Conservation (phyloP, 2,329 filamentous ascomycete species). For the Alternaria consortialis region DNA sequence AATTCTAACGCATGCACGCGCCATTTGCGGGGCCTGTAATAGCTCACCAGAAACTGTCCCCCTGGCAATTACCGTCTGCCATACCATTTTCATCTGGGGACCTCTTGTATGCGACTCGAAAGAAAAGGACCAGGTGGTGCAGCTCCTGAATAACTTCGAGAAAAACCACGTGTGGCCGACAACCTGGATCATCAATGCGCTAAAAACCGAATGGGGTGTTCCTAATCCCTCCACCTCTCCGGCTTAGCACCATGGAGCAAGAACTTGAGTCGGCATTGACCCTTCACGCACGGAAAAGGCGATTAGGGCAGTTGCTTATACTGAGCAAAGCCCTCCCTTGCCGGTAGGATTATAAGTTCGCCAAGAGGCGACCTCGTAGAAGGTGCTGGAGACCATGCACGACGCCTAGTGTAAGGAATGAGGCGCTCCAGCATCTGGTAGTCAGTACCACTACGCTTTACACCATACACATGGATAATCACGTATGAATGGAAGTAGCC, state of each 20-base stretch:
- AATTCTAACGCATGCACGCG: slow-evolving; percentile 37
- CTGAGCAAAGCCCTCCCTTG: neutral
- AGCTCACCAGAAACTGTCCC: slow-evolving; percentile 37
- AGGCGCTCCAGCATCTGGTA: neutral
- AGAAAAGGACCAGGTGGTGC: slow-evolving; percentile 34
- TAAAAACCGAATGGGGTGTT: slow-evolving; percentile 39
- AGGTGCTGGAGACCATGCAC: neutral
- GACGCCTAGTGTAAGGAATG: neutral
- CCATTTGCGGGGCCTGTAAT: slow-evolving; percentile 39
- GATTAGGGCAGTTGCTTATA: neutral
- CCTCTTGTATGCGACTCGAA: slow-evolving; percentile 29
- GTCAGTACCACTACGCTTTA: neutral
- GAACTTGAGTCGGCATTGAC: neutral
- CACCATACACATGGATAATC: neutral
- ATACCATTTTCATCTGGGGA: slow-evolving; percentile 41
- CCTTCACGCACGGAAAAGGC: neutral
- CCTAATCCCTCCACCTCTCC: slow-evolving; percentile 1
- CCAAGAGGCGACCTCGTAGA: neutral
- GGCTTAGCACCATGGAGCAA: neutral
- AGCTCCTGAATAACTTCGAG: slow-evolving; percentile 36
- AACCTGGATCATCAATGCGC: slow-evolving; percentile 40
- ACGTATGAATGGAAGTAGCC: neutral
- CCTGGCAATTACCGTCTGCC: slow-evolving; percentile 35
- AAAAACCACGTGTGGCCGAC: slow-evolving; percentile 41
- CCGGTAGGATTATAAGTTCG: neutral